phyloP scores from a whole-genome alignment of 2,329 filamentous ascomycete species.

The Cytospora paraplurivora region DNA sequence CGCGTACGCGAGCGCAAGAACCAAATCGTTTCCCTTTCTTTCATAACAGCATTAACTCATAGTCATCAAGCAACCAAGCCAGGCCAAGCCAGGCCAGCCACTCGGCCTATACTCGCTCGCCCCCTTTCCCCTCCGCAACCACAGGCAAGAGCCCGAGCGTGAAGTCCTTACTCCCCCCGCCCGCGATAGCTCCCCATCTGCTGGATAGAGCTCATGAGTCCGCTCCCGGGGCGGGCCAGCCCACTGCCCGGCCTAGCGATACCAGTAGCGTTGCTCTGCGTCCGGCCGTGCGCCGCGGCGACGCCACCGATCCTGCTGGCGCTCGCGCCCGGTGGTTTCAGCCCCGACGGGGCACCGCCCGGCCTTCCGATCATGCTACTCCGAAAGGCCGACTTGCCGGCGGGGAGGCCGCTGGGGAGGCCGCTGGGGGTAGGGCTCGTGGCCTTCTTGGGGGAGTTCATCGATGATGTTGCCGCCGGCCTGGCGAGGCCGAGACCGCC shows the following conservation, averaged over 20 bases:
- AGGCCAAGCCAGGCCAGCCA: background rate
- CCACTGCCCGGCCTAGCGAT: slow-evolving; percentile 55
- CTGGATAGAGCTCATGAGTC: slow-evolving; percentile 84
- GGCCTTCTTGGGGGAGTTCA: slow-evolving; percentile 25
- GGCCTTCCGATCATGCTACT: slow-evolving; percentile 48
- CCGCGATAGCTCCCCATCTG: slow-evolving; percentile 73
- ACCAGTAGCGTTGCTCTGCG: slow-evolving; percentile 46
- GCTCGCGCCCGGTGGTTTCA: slow-evolving; percentile 62
- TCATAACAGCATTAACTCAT: slow-evolving; percentile 26
- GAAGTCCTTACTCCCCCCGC: slow-evolving; percentile 37
- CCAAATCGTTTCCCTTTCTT: slow-evolving; percentile 8
- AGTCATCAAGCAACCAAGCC: slow-evolving; percentile 14
- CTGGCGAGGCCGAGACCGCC: slow-evolving; percentile 18
- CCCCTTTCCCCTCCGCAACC: background rate
- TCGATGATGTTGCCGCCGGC: slow-evolving; percentile 23
- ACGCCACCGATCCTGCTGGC: slow-evolving; percentile 52
- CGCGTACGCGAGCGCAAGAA: background rate
- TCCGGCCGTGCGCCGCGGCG: slow-evolving; percentile 45
- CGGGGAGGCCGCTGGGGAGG: slow-evolving; percentile 29
- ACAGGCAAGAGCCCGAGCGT: background rate
- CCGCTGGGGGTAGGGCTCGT: background rate
- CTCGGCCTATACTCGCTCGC: background rate
- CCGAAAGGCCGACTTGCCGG: slow-evolving; percentile 46
- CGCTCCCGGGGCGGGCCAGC: slow-evolving; percentile 55
- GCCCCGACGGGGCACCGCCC: slow-evolving; percentile 52